Evolutionary conservation across 768 basidiomycete species (phyloP).

Genomic region (Glaciozyma antarctica): DNA sequence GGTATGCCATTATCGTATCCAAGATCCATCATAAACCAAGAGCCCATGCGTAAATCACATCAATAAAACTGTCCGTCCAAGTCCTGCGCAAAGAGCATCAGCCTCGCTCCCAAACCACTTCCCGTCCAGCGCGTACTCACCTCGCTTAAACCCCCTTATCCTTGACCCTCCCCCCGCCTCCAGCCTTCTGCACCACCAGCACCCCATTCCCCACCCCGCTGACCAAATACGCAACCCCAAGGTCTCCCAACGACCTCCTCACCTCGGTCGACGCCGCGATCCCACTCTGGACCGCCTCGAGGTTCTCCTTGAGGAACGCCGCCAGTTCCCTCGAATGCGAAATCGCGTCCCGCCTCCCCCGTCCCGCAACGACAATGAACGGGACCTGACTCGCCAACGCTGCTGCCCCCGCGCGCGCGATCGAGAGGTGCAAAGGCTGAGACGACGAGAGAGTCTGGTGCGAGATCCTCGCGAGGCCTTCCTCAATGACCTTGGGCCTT

Average conservation of each 20-base stretch:
- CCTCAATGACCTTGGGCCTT: not conserved
- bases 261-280: conserved; percentile 20
- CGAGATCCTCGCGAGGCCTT: conserved; percentile 4
- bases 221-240: conserved; percentile 12
- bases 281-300: not conserved
- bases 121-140: not conserved
- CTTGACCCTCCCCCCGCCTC: not conserved
- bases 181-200: conserved; percentile 16
- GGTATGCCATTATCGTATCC: no score
- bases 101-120: not conserved
- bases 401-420: conserved; percentile 1
- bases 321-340: conserved; percentile 17
- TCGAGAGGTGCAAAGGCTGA: conserved; percentile 8
- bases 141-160: not conserved
- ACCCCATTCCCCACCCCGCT: conserved; percentile 6
- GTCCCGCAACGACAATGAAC: conserved; percentile 19
- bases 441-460: not conserved
- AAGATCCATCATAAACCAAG: no score
- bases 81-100: not conserved
- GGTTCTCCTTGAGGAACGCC: conserved; percentile 9
- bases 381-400: conserved; percentile 1
- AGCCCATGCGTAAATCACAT: no score
- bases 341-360: conserved; percentile 20
- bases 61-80: no score
- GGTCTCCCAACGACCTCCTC: conserved; percentile 19